Percentiles rank a stretch among this genome's conserved stretches.
These are phyloP conservation scores for Gynochthodes officinalis DNA, from an alignment of 257 asterid species.

Conservation along the genomic window DNA sequence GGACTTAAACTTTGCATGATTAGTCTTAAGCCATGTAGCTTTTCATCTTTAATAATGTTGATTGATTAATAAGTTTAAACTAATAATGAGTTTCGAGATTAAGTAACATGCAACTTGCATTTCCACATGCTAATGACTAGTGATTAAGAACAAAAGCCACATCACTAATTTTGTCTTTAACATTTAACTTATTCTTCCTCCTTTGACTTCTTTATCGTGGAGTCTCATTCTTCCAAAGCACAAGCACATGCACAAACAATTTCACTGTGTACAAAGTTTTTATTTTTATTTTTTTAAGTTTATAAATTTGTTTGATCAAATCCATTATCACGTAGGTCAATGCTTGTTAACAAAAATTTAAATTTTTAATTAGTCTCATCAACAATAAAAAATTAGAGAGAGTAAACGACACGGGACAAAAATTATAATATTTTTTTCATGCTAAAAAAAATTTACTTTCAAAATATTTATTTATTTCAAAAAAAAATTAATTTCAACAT, in stretches of 20 bases:
- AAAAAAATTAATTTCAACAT: too few species aligned
- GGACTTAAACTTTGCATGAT: not conserved
- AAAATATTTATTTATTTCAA: too few species aligned
- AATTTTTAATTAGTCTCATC: not conserved
- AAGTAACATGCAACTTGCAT: slow-evolving; percentile 13
- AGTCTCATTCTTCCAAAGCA: slow-evolving; percentile 14
- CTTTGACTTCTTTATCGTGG: not conserved
- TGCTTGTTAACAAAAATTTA: not conserved
- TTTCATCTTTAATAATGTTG: not conserved
- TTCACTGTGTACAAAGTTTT: not conserved
- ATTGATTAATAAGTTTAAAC: not conserved
- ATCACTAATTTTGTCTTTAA: slow-evolving; percentile 12
- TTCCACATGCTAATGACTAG: slow-evolving; percentile 8
- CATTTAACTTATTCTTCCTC: not conserved
- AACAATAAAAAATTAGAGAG: not conserved
- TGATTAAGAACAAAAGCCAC: not conserved
- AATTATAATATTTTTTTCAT: too few species aligned
- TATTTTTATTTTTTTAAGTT: not conserved
- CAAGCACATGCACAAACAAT: slow-evolving; percentile 11
- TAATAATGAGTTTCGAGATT: not conserved
- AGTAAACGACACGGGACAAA: not conserved
- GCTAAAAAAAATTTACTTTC: too few species aligned
- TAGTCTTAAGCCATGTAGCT: not conserved
- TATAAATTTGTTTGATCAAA: not conserved
- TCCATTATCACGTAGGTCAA: not conserved